Evolutionary conservation across 352 stramenopile species (phyloP).

Genomic region (Globisporangium nodosum): DNA sequence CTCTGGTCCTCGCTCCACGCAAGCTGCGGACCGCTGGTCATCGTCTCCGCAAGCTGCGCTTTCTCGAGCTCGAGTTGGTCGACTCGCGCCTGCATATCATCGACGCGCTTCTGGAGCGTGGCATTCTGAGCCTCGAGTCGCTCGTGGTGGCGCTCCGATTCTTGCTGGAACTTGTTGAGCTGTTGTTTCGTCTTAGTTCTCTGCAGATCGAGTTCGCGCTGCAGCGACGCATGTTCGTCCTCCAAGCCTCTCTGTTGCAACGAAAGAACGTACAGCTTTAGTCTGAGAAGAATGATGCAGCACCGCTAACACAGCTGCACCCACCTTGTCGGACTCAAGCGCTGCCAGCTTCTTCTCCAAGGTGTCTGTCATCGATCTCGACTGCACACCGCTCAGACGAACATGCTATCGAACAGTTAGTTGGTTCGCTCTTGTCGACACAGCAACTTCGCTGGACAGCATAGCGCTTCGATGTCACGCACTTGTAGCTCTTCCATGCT

Average conservation of each 20-base stretch:
- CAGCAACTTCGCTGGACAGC: background rate
- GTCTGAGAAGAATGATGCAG: background rate
- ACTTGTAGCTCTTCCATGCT: conserved; percentile 39
- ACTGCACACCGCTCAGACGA: conserved; percentile 9
- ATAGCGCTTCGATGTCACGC: background rate
- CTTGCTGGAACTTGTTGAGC: conserved; percentile 8
- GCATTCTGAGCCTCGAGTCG: conserved; percentile 13
- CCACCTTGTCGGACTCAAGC: conserved; percentile 10
- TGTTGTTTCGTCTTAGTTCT: conserved; percentile 14
- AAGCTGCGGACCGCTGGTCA: background rate
- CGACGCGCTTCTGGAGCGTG: conserved; percentile 23
- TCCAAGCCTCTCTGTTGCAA: conserved; percentile 19
- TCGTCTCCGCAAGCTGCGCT: conserved; percentile 7
- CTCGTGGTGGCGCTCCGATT: conserved; percentile 14
- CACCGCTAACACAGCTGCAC: background rate
- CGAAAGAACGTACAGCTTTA: background rate
- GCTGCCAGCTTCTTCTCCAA: conserved; percentile 17
- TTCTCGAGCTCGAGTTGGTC: conserved; percentile 4
- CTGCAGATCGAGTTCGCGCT: conserved; percentile 21
- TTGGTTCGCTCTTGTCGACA: conserved; percentile 4
- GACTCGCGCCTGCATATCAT: conserved; percentile 23
- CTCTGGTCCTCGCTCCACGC: conserved; percentile 7
- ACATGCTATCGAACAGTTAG: conserved; percentile 1
- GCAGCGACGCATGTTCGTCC: conserved; percentile 22
- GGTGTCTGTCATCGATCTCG: conserved; percentile 5